Base-by-base conservation (phyloP, 352 stramenopile genomes). In the Phytophthora nicotianae region DNA sequence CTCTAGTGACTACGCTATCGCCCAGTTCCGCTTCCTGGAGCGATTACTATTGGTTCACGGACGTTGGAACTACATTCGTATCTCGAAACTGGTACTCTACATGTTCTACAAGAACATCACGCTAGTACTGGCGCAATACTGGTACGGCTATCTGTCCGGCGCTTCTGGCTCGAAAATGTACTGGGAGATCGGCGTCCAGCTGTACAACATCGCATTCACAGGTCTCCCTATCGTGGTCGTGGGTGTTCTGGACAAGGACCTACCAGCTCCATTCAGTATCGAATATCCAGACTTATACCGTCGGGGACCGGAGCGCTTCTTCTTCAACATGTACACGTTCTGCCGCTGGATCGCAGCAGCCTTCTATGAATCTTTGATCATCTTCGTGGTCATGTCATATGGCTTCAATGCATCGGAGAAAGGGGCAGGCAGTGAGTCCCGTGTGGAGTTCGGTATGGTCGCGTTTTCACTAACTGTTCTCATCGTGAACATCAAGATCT, bases 91-190 rank as follows among this genome's bases (percentile, higher is more conserved):
- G 11, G 82, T 98, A 17, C 65, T 94, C 27, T 98, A 97, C 75
- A 96, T 93, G 70, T 97, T 98, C 65, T 98, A 97, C 79, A 98
- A 98, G 71, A 98, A 98, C 77, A 93, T 97, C 48, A 91, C 94
- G 13, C 77, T 98, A 16, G 90, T 96, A 41, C 56, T 98, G 14
- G 76, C 75, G 14, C 84, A 97, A 64, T 98, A 96, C 70, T 96
- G 81, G 76, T 97, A 97, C 68, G 94, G 89, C 38, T 90, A 98
- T 40, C 94, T 95, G 56, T 98, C 89, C 13, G 95, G 95, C 29
- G 96, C 97, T 7, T 98, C 91, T 7, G 96, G 83, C 0, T 89
- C 81, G 19, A 94, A 91, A 51, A 75, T 91, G 59, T 95, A 94
- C 64, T 96, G 81, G 74, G 86, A 95, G 68, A 75, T 91, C 21